phyloP scores from a whole-genome alignment of 331 rosid genomes.

The Prunus yedoensis region DNA sequence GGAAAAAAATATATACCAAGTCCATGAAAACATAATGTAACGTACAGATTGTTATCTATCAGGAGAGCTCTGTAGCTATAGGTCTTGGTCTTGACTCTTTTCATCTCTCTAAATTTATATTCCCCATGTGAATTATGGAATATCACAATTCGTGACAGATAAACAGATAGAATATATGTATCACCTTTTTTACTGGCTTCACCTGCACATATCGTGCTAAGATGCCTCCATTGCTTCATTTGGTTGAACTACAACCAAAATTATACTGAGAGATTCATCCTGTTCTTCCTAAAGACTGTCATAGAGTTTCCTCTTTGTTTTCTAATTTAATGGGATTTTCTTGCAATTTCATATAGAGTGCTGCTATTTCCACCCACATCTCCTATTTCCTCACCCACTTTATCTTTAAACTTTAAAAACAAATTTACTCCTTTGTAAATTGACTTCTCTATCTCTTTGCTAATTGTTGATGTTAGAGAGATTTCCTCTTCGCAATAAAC shows the following conservation, averaged over 20 bases:
- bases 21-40: slow-evolving; percentile 14
- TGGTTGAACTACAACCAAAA: not conserved
- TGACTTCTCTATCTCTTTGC: too few species aligned
- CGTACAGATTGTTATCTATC: not conserved
- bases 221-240: not conserved
- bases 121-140: slow-evolving; percentile 16
- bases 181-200: not conserved
- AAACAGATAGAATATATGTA: not conserved
- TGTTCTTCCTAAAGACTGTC: not conserved
- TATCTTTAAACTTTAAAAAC: too few species aligned
- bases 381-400: too few species aligned
- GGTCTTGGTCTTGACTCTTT: not conserved
- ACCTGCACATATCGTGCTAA: not conserved
- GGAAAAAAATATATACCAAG: not conserved
- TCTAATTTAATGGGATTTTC: not conserved
- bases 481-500: too few species aligned
- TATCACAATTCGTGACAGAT: slow-evolving; percentile 10
- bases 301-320: not conserved
- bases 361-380: too few species aligned
- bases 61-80: not conserved
- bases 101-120: not conserved
- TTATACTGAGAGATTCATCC: not conserved
- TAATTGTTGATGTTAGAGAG: too few species aligned
- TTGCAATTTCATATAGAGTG: not conserved
- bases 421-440: too few species aligned